Evolutionary conservation across 2,329 filamentous ascomycete genomes (phyloP).

Genomic region (Sporothrix luriei): DNA sequence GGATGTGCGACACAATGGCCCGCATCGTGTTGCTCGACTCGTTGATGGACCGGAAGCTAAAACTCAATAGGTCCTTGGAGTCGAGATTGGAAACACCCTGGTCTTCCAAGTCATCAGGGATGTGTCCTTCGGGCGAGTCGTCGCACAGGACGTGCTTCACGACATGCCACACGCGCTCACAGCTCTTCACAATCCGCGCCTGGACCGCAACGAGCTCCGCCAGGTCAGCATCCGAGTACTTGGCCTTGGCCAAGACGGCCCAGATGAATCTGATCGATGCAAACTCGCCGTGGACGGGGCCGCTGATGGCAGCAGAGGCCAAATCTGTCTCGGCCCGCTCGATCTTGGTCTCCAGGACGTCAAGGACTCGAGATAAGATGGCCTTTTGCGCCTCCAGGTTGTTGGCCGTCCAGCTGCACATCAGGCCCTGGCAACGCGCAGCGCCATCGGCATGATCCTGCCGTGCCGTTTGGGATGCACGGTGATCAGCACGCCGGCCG

Average conservation of each 20-base stretch:
- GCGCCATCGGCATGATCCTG: constrained; percentile 93
- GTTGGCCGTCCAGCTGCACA: constrained; percentile 59
- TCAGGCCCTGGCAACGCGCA: constrained; percentile 71
- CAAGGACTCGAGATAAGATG: constrained; percentile 61
- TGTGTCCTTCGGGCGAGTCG: constrained; percentile 89
- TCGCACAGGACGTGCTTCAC: constrained; percentile 82
- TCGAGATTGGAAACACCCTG: constrained; percentile 62
- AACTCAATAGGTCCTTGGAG: constrained; percentile 89
- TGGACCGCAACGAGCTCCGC: constrained; percentile 50
- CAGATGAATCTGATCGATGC: constrained; percentile 66
- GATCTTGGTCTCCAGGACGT: constrained; percentile 66
- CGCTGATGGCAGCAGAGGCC: constrained; percentile 64
- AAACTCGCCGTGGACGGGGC: constrained; percentile 70
- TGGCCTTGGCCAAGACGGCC: constrained; percentile 52
- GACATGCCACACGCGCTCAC: constrained; percentile 72
- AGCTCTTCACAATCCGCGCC: constrained; percentile 59
- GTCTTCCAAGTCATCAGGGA: constrained; percentile 74
- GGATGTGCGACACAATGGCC: constrained; percentile 59
- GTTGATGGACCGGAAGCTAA: constrained; percentile 92
- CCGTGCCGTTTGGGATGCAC: constrained; percentile 71
- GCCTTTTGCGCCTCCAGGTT: constrained; percentile 48
- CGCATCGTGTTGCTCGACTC: constrained; percentile 82
- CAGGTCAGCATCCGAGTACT: constrained; percentile 46
- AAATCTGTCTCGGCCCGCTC: constrained; percentile 65
- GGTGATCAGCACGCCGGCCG: constrained; percentile 55